phyloP scores from a whole-genome alignment of 2,329 filamentous ascomycete genomes.

The Penicillium oxalicum region DNA sequence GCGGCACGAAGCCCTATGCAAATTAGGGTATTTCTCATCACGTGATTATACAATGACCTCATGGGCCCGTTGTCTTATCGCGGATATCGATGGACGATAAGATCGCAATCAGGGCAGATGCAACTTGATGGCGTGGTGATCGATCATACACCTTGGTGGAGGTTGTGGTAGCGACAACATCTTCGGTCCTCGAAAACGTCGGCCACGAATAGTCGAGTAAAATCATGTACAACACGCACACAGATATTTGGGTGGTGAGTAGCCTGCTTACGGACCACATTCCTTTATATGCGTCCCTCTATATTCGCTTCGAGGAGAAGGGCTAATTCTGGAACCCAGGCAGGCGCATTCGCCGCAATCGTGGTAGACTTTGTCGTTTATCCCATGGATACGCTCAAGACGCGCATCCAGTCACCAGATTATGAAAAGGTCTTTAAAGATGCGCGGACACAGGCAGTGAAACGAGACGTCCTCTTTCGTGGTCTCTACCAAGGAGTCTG shows the following conservation, averaged over 20 bases:
- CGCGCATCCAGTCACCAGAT: slow-evolving; percentile 71
- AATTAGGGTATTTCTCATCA: slow-evolving; percentile 10
- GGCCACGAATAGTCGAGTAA: too few relatives aligned
- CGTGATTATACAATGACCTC: slow-evolving; percentile 11
- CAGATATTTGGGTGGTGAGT: slow-evolving; percentile 54
- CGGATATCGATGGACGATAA: slow-evolving; percentile 1
- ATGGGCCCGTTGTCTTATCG: slow-evolving; percentile 1
- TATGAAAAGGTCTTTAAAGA: slow-evolving; percentile 63
- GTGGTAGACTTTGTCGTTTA: slow-evolving; percentile 81
- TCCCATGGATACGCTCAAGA: slow-evolving; percentile 85
- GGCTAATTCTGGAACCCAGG: slow-evolving; percentile 44
- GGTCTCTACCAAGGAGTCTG: slow-evolving; percentile 85
- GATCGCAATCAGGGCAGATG: neutral
- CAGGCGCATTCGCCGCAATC: slow-evolving; percentile 78
- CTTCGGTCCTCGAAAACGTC: too few relatives aligned
- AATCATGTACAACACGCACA: slow-evolving; percentile 47
- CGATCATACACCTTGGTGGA: too few relatives aligned
- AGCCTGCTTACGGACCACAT: too few relatives aligned
- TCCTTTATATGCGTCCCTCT: too few relatives aligned
- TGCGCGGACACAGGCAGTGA: slow-evolving; percentile 50
- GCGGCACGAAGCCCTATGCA: slow-evolving; percentile 10
- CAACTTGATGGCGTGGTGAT: neutral
- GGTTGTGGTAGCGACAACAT: too few relatives aligned
- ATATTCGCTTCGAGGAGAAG: too few relatives aligned
- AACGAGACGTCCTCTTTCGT: slow-evolving; percentile 54